Evolutionary conservation across 139 green algal species (phyloP).

Genomic region (Raphidocelis subcapitata): DNA sequence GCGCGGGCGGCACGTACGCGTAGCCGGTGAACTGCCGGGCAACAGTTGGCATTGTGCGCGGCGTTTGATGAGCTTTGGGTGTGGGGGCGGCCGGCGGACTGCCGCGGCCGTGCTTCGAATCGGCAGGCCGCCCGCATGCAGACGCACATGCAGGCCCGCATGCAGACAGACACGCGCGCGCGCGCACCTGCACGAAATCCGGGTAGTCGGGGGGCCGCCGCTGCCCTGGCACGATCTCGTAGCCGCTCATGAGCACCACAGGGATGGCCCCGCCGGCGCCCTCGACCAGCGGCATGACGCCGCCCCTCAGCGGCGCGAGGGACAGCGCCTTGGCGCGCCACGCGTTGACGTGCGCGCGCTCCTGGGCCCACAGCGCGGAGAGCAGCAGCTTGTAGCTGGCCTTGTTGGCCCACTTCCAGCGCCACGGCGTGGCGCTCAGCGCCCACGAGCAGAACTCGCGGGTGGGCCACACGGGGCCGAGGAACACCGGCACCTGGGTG

Average conservation of each 20-base stretch:
- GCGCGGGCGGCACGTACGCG: no score
- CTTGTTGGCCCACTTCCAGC: slow-evolving; percentile 21
- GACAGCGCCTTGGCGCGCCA: slow-evolving; percentile 8
- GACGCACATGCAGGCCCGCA: no score
- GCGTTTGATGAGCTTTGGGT: no score
- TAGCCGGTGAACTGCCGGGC: no score
- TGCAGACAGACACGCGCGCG: no score
- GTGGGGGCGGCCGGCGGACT: no score
- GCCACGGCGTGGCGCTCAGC: slow-evolving; percentile 18
- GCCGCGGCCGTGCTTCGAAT: no score
- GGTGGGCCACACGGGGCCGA: slow-evolving; percentile 28
- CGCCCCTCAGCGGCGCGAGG: background rate
- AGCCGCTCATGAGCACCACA: slow-evolving; percentile 22
- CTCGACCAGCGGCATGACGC: background rate
- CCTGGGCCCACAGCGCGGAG: slow-evolving; percentile 25
- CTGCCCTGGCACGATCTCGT: slow-evolving; percentile 1
- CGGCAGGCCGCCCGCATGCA: no score
- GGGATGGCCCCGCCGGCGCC: background rate
- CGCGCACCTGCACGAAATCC: no score
- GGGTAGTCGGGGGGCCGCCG: no score
- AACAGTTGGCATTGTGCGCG: no score
- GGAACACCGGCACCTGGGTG: slow-evolving; percentile 11
- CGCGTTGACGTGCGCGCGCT: slow-evolving; percentile 2
- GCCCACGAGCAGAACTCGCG: slow-evolving; percentile 23
- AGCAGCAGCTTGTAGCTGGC: slow-evolving; percentile 23